Base-by-base conservation (phyloP, 1,139 yeast genomes). In the Kodamaea arcana region DNA sequence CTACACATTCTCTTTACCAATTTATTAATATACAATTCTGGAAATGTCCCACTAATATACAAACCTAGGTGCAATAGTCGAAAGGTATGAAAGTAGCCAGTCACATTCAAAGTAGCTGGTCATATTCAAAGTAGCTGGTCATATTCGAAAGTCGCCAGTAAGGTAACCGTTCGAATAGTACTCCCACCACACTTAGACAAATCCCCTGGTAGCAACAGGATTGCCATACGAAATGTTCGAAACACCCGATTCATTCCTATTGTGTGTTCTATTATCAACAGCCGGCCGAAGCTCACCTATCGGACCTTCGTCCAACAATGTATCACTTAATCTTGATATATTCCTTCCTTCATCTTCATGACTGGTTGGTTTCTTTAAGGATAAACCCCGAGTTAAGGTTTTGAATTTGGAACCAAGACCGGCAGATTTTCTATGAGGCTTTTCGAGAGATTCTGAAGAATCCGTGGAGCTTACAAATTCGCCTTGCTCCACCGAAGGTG, bases 321-420 rank as follows among this genome's bases (percentile, higher is more conserved):
- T 60, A 36, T 65, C 71, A 42, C 69, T 63, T 31, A 65, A 46
- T 40, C 69, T 59, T n/a, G 60, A 51, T 17, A 56, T 41, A 16
- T 48, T 48, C 14, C 43, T 42, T 5, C 39, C 32, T 14, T 43
- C 43, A 6, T 32, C 35, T 15, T 22, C 29, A n/a, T 6, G 9
- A 16, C 10, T 17, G 7, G 11, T 15, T 11, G 4, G 26, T 11
- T 34, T 41, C 16, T 42, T 42, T 18, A 48, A 50, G 1, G 67
- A 58, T 27, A 62, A 50, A 3, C 57, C 54, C 24, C 48, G 40
- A 15, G 44, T 43, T 31, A 51, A 51, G 24, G 41, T 44, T 18
- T 50, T 50, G 28, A 47, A 44, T 31, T 43, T 46, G 14, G 52
- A 41, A 13, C 46, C 47, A 29, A 54, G 37, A 3, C 40, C 37